Conservation (phyloP, 2,329 filamentous ascomycete species). For the Penicillium sp. region DNA sequence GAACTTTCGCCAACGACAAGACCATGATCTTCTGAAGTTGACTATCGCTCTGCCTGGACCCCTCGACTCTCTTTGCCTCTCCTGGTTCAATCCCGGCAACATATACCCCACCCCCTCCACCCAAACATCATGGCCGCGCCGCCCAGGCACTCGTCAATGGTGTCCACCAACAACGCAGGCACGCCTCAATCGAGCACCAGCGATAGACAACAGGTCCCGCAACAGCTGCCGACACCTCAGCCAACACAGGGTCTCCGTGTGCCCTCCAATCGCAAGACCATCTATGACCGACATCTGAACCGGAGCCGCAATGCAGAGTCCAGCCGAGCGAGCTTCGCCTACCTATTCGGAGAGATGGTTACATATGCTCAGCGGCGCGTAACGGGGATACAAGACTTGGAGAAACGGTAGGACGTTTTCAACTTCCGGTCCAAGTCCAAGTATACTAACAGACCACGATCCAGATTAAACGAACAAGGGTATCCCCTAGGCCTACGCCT, state of each 20-base stretch:
- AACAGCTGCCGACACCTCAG: conserved; percentile 50
- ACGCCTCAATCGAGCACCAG: conserved; percentile 19
- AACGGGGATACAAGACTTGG: conserved; percentile 88
- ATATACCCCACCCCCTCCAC: not conserved
- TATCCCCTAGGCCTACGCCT: conserved; percentile 92
- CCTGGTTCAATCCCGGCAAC: not conserved
- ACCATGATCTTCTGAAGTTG: not conserved
- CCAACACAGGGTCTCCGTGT: conserved; percentile 67
- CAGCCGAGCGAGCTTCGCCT: conserved; percentile 91
- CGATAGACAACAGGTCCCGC: conserved; percentile 28
- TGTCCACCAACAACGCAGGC: conserved; percentile 31
- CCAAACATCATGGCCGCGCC: conserved; percentile 29
- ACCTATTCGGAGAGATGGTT: conserved; percentile 95
- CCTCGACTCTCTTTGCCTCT: not conserved
- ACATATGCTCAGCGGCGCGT: conserved; percentile 88
- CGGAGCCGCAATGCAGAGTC: conserved; percentile 83
- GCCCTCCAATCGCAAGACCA: conserved; percentile 91
- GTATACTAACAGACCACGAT: not conserved
- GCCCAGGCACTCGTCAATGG: conserved; percentile 32
- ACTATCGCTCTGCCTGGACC: not conserved
- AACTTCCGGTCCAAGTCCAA: not conserved
- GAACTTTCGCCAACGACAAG: not conserved
- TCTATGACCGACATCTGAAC: conserved; percentile 94
- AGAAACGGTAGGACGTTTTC: conserved; percentile 67
- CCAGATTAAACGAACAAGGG: conserved; percentile 82